Evolutionary conservation across 768 basidiomycete species (phyloP).

Genomic region (Tricholoma sp.): DNA sequence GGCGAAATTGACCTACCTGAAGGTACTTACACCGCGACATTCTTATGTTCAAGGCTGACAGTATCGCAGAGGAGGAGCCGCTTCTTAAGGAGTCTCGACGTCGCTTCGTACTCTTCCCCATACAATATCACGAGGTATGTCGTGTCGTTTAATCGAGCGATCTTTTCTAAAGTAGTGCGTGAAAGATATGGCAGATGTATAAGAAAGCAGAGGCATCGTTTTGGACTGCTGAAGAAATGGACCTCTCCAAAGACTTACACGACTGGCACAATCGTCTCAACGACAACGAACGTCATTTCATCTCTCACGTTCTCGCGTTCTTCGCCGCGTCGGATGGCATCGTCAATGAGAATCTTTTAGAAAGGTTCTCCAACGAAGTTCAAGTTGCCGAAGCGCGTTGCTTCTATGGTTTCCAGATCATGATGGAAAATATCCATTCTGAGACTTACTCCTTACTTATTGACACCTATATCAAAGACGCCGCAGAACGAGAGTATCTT

Average conservation of each 20-base stretch:
- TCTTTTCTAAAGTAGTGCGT: neutral
- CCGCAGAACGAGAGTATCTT: constrained; percentile 68
- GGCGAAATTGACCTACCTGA: constrained; percentile 68
- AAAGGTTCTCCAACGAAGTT: constrained; percentile 91
- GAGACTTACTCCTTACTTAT: constrained; percentile 96
- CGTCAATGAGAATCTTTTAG: constrained; percentile 93
- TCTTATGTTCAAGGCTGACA: constrained; percentile 1
- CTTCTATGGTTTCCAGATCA: constrained; percentile 98
- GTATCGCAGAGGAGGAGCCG: constrained; percentile 62
- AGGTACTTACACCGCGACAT: constrained; percentile 26
- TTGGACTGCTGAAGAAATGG: constrained; percentile 93
- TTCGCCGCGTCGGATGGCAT: constrained; percentile 96
- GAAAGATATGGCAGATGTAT: constrained; percentile 92
- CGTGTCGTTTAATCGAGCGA: neutral
- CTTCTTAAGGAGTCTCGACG: constrained; percentile 70
- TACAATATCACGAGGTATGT: constrained; percentile 82
- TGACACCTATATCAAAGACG: constrained; percentile 90
- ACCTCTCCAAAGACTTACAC: constrained; percentile 77
- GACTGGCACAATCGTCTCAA: constrained; percentile 87
- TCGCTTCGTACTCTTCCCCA: constrained; percentile 91
- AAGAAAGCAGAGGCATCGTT: constrained; percentile 93
- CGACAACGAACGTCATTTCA: constrained; percentile 81
- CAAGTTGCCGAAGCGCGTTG: constrained; percentile 91
- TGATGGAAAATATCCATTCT: constrained; percentile 98
- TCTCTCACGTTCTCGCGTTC: constrained; percentile 92